Percentiles rank a stretch among this genome's conserved stretches.
Evolutionary conservation across 352 stramenopile genomes (phyloP).

Genomic region (Phytophthora sansomeana): DNA sequence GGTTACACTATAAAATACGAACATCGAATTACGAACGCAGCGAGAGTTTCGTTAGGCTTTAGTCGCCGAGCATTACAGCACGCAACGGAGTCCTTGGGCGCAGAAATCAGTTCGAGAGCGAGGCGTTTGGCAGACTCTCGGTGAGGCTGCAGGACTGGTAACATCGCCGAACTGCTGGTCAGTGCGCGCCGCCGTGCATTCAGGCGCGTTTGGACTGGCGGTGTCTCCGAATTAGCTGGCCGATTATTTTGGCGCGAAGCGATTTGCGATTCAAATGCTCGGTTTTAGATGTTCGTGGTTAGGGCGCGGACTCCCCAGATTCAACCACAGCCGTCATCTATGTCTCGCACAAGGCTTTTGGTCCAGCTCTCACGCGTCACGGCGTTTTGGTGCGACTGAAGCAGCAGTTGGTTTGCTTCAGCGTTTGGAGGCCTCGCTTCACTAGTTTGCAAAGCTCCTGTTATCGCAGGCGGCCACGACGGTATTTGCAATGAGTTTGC

Average conservation of each 20-base stretch:
- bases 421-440: neutral
- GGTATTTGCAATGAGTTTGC: neutral
- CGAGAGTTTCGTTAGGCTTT: no score
- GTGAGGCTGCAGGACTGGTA: no score
- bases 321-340: slow-evolving; percentile 1
- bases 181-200: no score
- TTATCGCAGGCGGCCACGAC: neutral
- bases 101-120: neutral
- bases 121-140: no score
- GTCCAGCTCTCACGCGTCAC: slow-evolving; percentile 5
- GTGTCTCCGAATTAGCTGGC: slow-evolving; percentile 6
- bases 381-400: neutral
- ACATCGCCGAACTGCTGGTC: no score
- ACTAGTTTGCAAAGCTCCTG: neutral
- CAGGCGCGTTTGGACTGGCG: neutral
- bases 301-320: neutral
- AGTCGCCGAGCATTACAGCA: no score
- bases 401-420: neutral
- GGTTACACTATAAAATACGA: slow-evolving; percentile 11
- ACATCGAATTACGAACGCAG: no score
- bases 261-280: slow-evolving; percentile 8
- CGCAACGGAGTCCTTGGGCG: no score
- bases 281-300: slow-evolving; percentile 9
- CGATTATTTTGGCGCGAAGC: neutral
- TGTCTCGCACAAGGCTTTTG: neutral